Evolutionary conservation across 495 filamentous ascomycete genomes (phyloP), one percentile per base, ranked within the genome.

Genomic region (Aspergillus egyptiacus): DNA sequence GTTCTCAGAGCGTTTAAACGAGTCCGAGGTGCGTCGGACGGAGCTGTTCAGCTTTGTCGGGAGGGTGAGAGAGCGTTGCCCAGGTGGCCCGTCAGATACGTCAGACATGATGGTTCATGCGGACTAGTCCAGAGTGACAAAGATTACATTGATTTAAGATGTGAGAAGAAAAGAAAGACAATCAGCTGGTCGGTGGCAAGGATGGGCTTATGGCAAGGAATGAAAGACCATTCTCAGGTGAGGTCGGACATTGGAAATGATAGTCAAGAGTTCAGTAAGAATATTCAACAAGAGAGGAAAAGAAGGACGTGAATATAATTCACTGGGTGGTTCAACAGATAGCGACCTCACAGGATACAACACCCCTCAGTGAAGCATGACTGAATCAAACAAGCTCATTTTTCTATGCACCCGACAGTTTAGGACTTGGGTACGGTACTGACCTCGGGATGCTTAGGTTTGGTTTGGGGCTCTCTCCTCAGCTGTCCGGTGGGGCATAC

Each of bases 11-110:
- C 53, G 53, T 41, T 60, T 60, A 28, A 66, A 57, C 13, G 69
- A 61, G 20, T 63, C 65, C 10, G 67, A 56, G 41, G 50, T 62
- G 35, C 68, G 68, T 43, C 61, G 62, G 58, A 44, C 55, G 57
- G 11, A 28, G 6, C 23, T 62, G n/a, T 63, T 65, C 56, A 79
- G 54, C 47, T 70, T 76, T 30, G 75, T 62, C 24, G 81, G 81
- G 19, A 81, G 67, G 36, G 82, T 87, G 59, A 76, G 72, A 15
- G 79, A 77, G 43, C 82, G 80, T 38, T 74, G 76, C 27, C 76
- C 62, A 36, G 65, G 62, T 44, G 62, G 58, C 58, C 63, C 64
- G 53, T 65, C 62, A 36, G 61, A 67, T 48, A 61, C 57, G 56
- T 63, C 57, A 48, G 71, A 63, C 66, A 73, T 73, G 41, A 50